Percentiles rank a stretch among this genome's conserved stretches.
phyloP scores from a whole-genome alignment of 441 rosid genomes.

The Gossypium gossypioides region DNA sequence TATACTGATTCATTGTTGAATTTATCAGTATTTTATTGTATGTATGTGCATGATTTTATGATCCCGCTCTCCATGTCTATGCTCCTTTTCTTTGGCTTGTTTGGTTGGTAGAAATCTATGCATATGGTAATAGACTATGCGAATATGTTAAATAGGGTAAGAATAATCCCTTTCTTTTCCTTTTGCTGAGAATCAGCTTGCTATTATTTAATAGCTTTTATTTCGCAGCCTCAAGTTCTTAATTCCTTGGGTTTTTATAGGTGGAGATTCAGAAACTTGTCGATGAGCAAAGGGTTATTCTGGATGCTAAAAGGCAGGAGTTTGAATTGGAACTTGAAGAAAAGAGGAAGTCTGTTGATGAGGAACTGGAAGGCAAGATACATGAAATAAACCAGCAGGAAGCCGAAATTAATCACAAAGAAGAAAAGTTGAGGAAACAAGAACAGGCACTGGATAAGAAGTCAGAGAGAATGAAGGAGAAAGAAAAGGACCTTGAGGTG shows the following conservation, averaged over 20 bases:
- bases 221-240: slow-evolving; percentile 8
- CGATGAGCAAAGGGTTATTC: slow-evolving; percentile 46
- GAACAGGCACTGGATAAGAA: slow-evolving; percentile 48
- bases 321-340: slow-evolving; percentile 51
- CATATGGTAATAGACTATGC: not conserved
- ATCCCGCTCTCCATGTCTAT: not conserved
- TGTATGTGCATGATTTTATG: not conserved
- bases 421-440: slow-evolving; percentile 50
- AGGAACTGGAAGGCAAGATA: slow-evolving; percentile 44
- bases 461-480: slow-evolving; percentile 54
- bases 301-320: slow-evolving; percentile 44
- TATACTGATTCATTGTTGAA: not conserved
- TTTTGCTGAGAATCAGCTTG: slow-evolving; percentile 4
- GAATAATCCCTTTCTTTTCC: not conserved
- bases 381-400: slow-evolving; percentile 37
- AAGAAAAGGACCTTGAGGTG: slow-evolving; percentile 56
- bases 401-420: slow-evolving; percentile 41
- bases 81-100: not conserved
- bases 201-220: not conserved
- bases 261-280: slow-evolving; percentile 53
- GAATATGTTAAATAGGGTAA: not conserved
- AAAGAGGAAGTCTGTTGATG: slow-evolving; percentile 45
- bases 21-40: not conserved
- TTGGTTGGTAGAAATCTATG: not conserved
- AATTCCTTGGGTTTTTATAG: slow-evolving; percentile 27